Evolutionary conservation across 176 grass and related monocot species (phyloP), one percentile per base, ranked within the genome.

Genomic region (Microstegium vimineum): DNA sequence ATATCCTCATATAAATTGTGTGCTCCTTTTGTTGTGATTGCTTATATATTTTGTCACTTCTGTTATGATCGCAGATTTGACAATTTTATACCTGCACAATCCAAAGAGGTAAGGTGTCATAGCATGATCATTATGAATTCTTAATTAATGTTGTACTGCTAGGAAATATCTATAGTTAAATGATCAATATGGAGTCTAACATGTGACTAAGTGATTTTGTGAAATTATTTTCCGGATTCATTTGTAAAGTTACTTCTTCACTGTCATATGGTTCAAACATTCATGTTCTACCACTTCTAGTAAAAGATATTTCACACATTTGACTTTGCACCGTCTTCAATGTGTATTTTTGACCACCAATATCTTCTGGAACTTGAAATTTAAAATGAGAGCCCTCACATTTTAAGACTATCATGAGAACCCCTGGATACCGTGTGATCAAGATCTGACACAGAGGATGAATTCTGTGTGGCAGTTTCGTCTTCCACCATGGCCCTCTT

Each of bases 81-180:
- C 86, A 51, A 89, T 93, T 83, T 2, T 97, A 26, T 87, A 85
- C 69, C 75, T 97, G 40, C 87, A 85, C 73, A 89, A 61, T 16
- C 88, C 94, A 77, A 81, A 85, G 54, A 97, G 84, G 94, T 97
- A 88, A 78, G 35, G 4, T 65, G 10, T 33, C 15, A 2, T 60
- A 17, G 2, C 15, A n/a, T 17, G 2, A 70, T 67, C 25, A 60
- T 70, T 83, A 4, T 31, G 25, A 33, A 17, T 40, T 80, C 34
- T n/a, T n/a, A n/a, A n/a, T 59, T 25, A 73, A 40, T 54, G 26
- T 26, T 14, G 1, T 45, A 23, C 4, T 43, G 4, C 63, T 68
- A 22, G 12, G 27, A 27, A 23, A 5, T 61, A 15, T 30, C 33
- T 43, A 13, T 83, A 17, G 33, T 72, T 17, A 77, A 64, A 52